Base-by-base conservation (phyloP, 2,329 filamentous ascomycete genomes). In the Immersiporthe knoxdaviesiana region DNA sequence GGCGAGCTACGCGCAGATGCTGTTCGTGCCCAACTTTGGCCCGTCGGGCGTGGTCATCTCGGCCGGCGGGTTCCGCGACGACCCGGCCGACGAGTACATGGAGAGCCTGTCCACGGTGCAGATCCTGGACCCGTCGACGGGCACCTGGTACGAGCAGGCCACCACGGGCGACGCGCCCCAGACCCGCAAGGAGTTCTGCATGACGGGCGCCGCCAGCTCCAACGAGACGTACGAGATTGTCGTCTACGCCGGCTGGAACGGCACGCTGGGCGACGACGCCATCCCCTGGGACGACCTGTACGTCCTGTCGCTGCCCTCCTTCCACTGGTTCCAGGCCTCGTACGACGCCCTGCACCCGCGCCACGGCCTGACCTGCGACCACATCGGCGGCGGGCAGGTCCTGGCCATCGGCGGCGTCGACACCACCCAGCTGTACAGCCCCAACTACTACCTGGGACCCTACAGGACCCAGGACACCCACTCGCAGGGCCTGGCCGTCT, bases 321-420 rank as follows among this genome's bases (percentile, higher is more conserved):
- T 75, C 60, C 68, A 73, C 69, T 74, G 74, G 74, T 70, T 72
- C 66, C 70, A 72, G 67, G 73, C 73, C 4, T 56, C 72, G 56
- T 74, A 75, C 66, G 37, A 63, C 11, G 52, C 73, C 16, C 47
- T 63, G n/a, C 68, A 68, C 52, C 74, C 74, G 4, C 72, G 73
- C 11, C 71, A 73, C 54, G 72, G 70, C 16, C 67, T 73, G 11
- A 73, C 67, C n/a, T 76, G 74, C 24, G 74, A 74, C 60, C 70
- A 79, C 14, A 76, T 78, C 1, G 77, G 77, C 18, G 76, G 73
- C 1, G 77, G 81, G n/a, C 79, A 82, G 66, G 75, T 82, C 56
- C 75, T 83, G 62, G 79, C 77, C 56, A 80, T 81, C 60, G 77
- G 78, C 0, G 80, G 78, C 3, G 70, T 73, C 18, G 74, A 75